Evolutionary conservation across 2,329 filamentous ascomycete genomes (phyloP).

Genomic region (Phialophora chinensis): DNA sequence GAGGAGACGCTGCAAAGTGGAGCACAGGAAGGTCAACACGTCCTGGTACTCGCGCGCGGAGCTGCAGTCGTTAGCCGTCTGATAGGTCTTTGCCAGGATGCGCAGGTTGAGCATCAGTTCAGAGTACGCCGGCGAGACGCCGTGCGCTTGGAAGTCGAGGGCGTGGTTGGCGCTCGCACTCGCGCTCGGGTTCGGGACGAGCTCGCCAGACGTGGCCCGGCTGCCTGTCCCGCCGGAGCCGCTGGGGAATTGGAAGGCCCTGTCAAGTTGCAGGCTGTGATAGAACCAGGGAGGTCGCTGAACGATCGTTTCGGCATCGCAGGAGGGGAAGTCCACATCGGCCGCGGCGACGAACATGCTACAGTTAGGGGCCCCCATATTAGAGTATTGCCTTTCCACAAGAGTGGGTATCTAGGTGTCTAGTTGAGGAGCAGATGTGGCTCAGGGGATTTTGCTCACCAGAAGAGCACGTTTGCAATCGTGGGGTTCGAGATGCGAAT

Average conservation of each 20-base stretch:
- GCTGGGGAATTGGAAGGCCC: neutral
- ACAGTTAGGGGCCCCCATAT: neutral
- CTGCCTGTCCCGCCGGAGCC: neutral
- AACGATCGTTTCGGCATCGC: slow-evolving; percentile 5
- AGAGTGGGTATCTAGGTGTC: neutral
- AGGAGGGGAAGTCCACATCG: slow-evolving; percentile 18
- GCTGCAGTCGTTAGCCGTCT: slow-evolving; percentile 22
- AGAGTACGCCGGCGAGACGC: slow-evolving; percentile 10
- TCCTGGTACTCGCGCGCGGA: slow-evolving; percentile 20
- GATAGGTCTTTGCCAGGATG: slow-evolving; percentile 20
- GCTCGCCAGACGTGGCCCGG: neutral
- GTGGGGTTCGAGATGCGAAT: slow-evolving; percentile 19
- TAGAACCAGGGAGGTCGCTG: slow-evolving; percentile 22
- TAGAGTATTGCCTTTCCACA: neutral
- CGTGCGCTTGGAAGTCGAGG: slow-evolving; percentile 18
- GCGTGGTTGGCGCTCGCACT: neutral
- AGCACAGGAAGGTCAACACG: slow-evolving; percentile 17
- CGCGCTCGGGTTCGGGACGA: slow-evolving; percentile 14
- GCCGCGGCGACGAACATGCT: slow-evolving; percentile 20
- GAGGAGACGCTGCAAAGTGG: slow-evolving; percentile 22
- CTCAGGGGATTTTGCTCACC: neutral
- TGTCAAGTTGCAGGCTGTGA: slow-evolving; percentile 11
- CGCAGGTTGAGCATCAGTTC: slow-evolving; percentile 23
- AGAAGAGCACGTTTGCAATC: slow-evolving; percentile 19
- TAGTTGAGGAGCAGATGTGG: neutral